A percentile compares a stretch with the other conserved stretches of the same genome.
Evolutionary conservation across 768 basidiomycete genomes (phyloP).

Genomic region (Royoungia palumana): DNA sequence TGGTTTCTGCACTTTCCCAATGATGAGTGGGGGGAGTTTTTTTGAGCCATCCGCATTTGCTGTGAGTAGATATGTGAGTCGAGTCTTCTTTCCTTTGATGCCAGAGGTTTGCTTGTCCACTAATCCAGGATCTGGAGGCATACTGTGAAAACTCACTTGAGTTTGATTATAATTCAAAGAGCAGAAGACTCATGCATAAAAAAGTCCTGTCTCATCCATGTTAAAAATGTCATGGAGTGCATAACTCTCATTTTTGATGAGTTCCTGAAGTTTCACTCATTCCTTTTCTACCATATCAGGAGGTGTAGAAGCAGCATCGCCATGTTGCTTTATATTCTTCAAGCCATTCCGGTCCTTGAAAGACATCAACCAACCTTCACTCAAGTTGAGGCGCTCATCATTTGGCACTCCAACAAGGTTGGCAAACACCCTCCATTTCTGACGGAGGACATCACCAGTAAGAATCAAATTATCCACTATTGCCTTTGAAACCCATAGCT

Average conservation of each 20-base stretch:
- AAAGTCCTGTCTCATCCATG: conserved; percentile 36
- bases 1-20: neutral
- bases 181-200: conserved; percentile 32
- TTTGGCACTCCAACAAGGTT: conserved; percentile 25
- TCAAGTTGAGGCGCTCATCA: conserved; percentile 33
- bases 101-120: neutral
- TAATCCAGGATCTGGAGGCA: conserved; percentile 6
- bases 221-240: conserved; percentile 34
- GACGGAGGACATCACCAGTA: conserved; percentile 22
- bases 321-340: conserved; percentile 26
- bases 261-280: conserved; percentile 18
- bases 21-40: too few relatives aligned
- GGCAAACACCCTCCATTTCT: conserved; percentile 10
- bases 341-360: conserved; percentile 2
- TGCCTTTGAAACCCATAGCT: conserved; percentile 36
- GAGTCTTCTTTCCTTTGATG: neutral
- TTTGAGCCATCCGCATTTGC: too few relatives aligned
- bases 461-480: conserved; percentile 34
- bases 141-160: too few relatives aligned
- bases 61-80: too few relatives aligned
- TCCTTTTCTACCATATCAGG: conserved; percentile 22
- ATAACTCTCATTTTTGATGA: conserved; percentile 30
- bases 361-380: conserved; percentile 29
- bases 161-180: too few relatives aligned
- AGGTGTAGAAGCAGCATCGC: conserved; percentile 33